Evolutionary conservation across 2,329 filamentous ascomycete genomes (phyloP).

Genomic region (Cercospora sesami): DNA sequence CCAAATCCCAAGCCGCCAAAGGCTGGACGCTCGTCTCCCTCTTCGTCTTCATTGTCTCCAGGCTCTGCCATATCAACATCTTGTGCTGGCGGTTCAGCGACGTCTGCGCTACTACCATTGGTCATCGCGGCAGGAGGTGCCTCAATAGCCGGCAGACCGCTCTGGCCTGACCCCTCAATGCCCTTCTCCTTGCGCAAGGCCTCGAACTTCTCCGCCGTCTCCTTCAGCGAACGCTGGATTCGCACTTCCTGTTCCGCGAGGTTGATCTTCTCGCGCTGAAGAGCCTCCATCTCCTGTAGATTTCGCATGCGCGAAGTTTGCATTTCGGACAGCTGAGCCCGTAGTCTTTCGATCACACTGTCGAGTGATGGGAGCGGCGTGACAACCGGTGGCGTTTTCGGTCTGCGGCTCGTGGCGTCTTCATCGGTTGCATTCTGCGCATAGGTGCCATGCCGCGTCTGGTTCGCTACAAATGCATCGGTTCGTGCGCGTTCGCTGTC

Average conservation of each 20-base stretch:
- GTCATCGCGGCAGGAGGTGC: constrained; percentile 4
- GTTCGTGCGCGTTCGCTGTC: constrained; percentile 63
- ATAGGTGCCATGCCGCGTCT: constrained; percentile 85
- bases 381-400: constrained; percentile 57
- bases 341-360: constrained; percentile 65
- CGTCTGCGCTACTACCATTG: constrained; percentile 2
- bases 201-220: constrained; percentile 73
- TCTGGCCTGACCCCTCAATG: constrained; percentile 28
- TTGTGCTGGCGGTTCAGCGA: neutral
- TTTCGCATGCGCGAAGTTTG: constrained; percentile 60
- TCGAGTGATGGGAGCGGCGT: constrained; percentile 73
- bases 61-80: constrained; percentile 25
- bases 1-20: constrained; percentile 25
- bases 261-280: constrained; percentile 67
- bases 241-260: constrained; percentile 71
- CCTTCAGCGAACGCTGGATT: constrained; percentile 76
- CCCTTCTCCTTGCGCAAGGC: constrained; percentile 54
- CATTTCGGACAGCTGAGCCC: constrained; percentile 62
- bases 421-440: constrained; percentile 20
- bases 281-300: constrained; percentile 62
- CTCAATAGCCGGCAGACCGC: constrained; percentile 18
- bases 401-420: constrained; percentile 36
- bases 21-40: constrained; percentile 20
- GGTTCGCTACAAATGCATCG: constrained; percentile 82
- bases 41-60: constrained; percentile 24